Evolutionary conservation across 768 basidiomycete genomes (phyloP), one percentile per base, ranked within the genome.

Genomic region (Tylopilus vinaceipallidus): DNA sequence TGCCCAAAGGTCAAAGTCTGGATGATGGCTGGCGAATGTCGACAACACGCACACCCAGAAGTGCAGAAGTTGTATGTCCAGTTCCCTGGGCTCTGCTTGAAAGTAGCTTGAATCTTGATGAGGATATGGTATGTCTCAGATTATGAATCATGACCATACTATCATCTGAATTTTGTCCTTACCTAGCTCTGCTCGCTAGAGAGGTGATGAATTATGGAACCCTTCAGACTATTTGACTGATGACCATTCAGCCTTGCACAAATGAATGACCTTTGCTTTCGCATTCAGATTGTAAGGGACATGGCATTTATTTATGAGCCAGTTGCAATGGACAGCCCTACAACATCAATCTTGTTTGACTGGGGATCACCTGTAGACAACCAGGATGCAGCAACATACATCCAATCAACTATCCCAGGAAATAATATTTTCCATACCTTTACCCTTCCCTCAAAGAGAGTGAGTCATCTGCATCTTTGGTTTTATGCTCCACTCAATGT

Each of bases 291-390:
- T 11, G 50, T 66, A 8, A 47, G 45, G 2, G 53, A 72, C 9
- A 59, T 76, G 54, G 79, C 75, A 0, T 84, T 83, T 51, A 34
- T 83, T 9, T 74, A 79, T 42, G 77, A 81, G 49, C 84, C 84
- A 0, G 67, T 83, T 27, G 68, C 80, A 22, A 68, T 83, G 34
- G 83, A 85, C 43, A 73, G 68, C 1, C 66, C 71, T 9, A 57
- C 57, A 4, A 62, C 57, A 2, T 73, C 78, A 6, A 74, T 77
- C 53, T 51, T 83, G 22, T 68, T 84, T 35, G 80, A 82, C 53
- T 85, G 82, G 81, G 76, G 77, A 17, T 61, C 62, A 5, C 49
- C 50, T 8, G 43, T 56, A 14, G 67, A 61, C 24, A 77, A 77
- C 36, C 57, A 63, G 32, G 59, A 50, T 1, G 61, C 75, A 3